Base-by-base conservation (phyloP, 225 moss, liverwort and hornwort species). In the Physcomitrellopsis africana region DNA sequence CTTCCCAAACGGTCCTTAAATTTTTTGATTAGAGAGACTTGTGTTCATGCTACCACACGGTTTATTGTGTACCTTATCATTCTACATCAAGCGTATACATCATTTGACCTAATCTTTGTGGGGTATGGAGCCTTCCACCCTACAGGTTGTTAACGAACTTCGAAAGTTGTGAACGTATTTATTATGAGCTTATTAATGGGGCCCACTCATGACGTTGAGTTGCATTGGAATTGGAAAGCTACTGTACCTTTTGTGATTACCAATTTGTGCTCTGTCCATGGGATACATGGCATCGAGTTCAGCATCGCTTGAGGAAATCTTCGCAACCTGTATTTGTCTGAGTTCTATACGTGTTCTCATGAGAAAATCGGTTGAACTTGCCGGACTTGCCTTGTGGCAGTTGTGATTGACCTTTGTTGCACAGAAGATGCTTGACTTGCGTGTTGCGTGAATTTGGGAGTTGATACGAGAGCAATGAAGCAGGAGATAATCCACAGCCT, bases 241-340 rank as follows among this genome's bases (percentile, higher is more conserved):
- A 10, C 54, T 62, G 54, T 68, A 60, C 42, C 72, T 60, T 13
- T 66, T 51, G 48, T 72, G 68, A 77, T 65, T 48, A 77, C 63
- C 68, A 48, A 61, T 52, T 10, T 67, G 27, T 56, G 47, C 68
- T 8, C 24, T 15, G 14, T 74, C 65, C 54, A 61, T 66, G 54
- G 47, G 20, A 45, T 15, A 26, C 29, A 46, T 12, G 52, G 61
- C 24, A 26, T 51, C 68, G 11, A 6, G 45, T 55, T 46, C 10
- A 17, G 23, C 32, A 17, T 27, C 9, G n/a, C 46, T 12, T 20
- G 46, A 70, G 45, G 10, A 44, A 11, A 10, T 44, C 2, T 45
- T 11, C 6, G 3, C 64, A 24, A 51, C 23, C 19, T 13, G 8
- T 23, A 59, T 45, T 68, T 37, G 0, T 74, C 37, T 69, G 69